Conservation (phyloP, 139 green algal species). For the Penium margaritaceum region DNA sequence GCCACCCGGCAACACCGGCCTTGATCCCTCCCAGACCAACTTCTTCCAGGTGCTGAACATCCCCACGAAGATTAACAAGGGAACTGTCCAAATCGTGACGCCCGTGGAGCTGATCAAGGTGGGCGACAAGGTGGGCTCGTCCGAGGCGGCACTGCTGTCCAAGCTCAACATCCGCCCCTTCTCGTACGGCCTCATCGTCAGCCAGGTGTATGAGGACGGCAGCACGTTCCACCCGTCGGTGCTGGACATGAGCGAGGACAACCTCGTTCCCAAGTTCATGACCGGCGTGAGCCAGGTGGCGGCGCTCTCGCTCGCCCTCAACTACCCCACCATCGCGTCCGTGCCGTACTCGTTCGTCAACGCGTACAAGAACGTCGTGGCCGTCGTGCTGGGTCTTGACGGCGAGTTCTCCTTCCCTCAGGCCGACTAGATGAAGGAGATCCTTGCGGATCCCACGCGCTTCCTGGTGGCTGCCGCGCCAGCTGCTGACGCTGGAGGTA, state of each 20-base stretch:
- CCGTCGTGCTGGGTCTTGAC: conserved; percentile 54
- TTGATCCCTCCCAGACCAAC: conserved; percentile 96
- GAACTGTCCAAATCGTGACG: conserved; percentile 86
- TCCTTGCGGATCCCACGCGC: too few species aligned
- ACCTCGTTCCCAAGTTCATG: conserved; percentile 61
- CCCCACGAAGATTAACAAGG: conserved; percentile 99
- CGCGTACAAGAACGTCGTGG: conserved; percentile 97
- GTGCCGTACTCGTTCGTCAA: conserved; percentile 91
- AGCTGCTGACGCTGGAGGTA: too few species aligned
- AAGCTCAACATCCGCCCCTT: conserved; percentile 99
- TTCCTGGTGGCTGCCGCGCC: too few species aligned
- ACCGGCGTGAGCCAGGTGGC: conserved; percentile 75
- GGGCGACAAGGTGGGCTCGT: conserved; percentile 65
- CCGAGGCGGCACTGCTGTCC: conserved; percentile 90
- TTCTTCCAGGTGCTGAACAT: conserved; percentile 99
- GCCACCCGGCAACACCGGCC: conserved; percentile 80
- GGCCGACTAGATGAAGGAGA: too few species aligned
- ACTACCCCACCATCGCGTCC: conserved; percentile 81
- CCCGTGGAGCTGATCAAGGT: conserved; percentile 77
- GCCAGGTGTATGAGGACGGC: conserved; percentile 77
- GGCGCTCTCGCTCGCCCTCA: conserved; percentile 69
- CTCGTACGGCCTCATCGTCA: conserved; percentile 70
- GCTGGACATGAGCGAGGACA: conserved; percentile 90
- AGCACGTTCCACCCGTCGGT: conserved; percentile 77
- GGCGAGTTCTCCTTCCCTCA: conserved; percentile 52